Base-by-base conservation (phyloP, 2,329 filamentous ascomycete species). In the Sporothrix brasiliensis region DNA sequence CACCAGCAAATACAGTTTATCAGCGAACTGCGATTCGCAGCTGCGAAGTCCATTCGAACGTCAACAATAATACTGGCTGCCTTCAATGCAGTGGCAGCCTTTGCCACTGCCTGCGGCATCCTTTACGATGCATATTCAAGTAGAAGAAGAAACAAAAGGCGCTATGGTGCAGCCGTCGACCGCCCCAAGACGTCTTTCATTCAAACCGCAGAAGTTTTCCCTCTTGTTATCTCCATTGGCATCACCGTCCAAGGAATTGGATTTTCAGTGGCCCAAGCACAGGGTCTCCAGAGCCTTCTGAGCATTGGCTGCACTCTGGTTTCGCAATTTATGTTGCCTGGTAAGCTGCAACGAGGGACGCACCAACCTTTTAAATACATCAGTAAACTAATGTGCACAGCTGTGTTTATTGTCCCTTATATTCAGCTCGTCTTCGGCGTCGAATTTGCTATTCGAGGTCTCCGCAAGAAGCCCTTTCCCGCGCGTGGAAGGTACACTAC, bases 381-480 rank as follows among this genome's bases (percentile, higher is more conserved):
- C 11, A 1, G 14, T 4, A 14, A 60, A 44, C 58, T 63, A 53
- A 61, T 50, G 14, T 7, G 19, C 6, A 19, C 44, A 91, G 90
- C 87, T 9, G 82, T 91, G 49, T 91, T 92, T 75, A 83, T 91
- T 68, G 84, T 88, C 10, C 89, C 89, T 34, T 90, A 85, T 73
- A 84, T 89, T 44, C 89, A 91, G 74, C 76, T 91, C 24, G 82
- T 90, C 19, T 91, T 92, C 74, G 87, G 86, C 16, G 73, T 89
- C 71, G 90, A 92, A 77, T 83, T 86, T 47, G 81, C 86, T 0
- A 75, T 87, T 19, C 83, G 89, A 74, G 85, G 86, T 13, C 77
- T 89, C 34, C 83, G 81, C 73, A 81, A 79, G 60, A 81, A 82
- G 60, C 84, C 88, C 1, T 91, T 91, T 73, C 83, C 85, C 4